phyloP scores from a whole-genome alignment of 306 rosid species.

The Arachis hypogaea region DNA sequence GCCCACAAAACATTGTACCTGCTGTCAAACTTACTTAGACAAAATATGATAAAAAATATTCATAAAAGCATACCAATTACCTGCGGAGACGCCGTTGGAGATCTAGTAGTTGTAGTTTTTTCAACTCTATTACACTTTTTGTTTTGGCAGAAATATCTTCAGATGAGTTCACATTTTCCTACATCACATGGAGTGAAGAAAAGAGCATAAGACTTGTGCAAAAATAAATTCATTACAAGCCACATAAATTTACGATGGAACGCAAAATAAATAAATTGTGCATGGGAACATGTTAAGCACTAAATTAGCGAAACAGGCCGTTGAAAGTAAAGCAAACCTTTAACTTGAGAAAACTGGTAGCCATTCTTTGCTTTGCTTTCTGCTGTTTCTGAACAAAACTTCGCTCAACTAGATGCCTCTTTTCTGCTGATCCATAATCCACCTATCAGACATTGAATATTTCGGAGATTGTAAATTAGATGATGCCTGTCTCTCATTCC shows the following conservation, averaged over 20 bases:
- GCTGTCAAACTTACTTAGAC: constrained; percentile 19
- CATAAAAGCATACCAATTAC: constrained; percentile 46
- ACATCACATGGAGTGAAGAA: constrained; percentile 38
- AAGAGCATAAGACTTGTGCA: constrained; percentile 14
- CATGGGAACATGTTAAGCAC: constrained; percentile 24
- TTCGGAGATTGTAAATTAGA: constrained; percentile 63
- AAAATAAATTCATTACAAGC: constrained; percentile 9
- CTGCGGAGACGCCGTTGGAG: constrained; percentile 93
- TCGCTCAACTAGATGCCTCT: constrained; percentile 67
- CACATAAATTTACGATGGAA: constrained; percentile 11
- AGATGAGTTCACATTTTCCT: constrained; percentile 92
- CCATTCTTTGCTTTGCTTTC: constrained; percentile 74
- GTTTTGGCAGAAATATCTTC: constrained; percentile 98
- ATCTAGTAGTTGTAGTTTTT: constrained; percentile 88
- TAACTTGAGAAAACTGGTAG: constrained; percentile 68
- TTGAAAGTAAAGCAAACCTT: constrained; percentile 61
- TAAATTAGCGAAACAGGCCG: constrained; percentile 6
- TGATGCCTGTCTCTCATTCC: constrained; percentile 51
- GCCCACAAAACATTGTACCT: constrained; percentile 42
- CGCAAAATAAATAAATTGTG: constrained; percentile 25
- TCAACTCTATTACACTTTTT: constrained; percentile 95
- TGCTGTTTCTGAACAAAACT: constrained; percentile 72
- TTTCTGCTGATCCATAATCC: constrained; percentile 83
- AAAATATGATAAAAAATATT: constrained; percentile 24
- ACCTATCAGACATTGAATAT: constrained; percentile 88